A percentile compares a stretch with the other conserved stretches of the same genome.
These are phyloP conservation scores for Xylaria venustula DNA, from an alignment of 495 filamentous ascomycete species.

Conservation along the genomic window DNA sequence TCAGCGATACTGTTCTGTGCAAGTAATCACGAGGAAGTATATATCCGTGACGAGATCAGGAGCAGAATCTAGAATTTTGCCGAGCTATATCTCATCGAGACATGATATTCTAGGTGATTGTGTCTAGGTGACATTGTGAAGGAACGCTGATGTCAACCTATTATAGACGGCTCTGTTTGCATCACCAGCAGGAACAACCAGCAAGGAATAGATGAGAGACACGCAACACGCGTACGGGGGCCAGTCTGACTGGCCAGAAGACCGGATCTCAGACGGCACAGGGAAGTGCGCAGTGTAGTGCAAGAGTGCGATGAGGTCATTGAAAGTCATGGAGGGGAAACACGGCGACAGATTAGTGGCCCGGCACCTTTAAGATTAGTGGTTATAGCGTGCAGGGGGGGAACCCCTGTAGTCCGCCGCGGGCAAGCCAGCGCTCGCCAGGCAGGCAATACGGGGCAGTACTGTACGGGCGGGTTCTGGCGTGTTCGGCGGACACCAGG, in stretches of 20 bases:
- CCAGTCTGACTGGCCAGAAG: not conserved
- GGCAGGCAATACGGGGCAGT: not conserved
- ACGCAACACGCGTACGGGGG: not conserved
- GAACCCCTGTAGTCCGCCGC: no score
- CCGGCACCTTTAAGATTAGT: not conserved
- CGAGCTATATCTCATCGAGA: no score
- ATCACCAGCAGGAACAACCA: not conserved
- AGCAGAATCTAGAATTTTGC: no score
- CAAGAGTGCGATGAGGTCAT: slow-evolving; percentile 9
- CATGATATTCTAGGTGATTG: no score
- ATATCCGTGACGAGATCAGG: no score
- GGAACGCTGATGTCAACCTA: not conserved
- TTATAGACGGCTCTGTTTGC: not conserved
- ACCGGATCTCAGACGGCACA: not conserved
- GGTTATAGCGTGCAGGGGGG: slow-evolving; percentile 4
- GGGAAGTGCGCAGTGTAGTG: not conserved
- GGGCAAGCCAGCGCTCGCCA: not conserved
- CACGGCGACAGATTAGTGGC: slow-evolving; percentile 6
- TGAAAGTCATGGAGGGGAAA: not conserved
- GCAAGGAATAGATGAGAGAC: not conserved
- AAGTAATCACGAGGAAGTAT: not conserved
- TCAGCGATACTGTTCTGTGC: not conserved
- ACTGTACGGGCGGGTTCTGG: no score
- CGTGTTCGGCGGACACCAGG: no score
- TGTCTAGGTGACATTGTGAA: not conserved